A percentile compares a stretch with the other conserved stretches of the same genome.
These are phyloP conservation scores for Arctium minus DNA, from an alignment of 129 eudicot species.

Conservation along the genomic window DNA sequence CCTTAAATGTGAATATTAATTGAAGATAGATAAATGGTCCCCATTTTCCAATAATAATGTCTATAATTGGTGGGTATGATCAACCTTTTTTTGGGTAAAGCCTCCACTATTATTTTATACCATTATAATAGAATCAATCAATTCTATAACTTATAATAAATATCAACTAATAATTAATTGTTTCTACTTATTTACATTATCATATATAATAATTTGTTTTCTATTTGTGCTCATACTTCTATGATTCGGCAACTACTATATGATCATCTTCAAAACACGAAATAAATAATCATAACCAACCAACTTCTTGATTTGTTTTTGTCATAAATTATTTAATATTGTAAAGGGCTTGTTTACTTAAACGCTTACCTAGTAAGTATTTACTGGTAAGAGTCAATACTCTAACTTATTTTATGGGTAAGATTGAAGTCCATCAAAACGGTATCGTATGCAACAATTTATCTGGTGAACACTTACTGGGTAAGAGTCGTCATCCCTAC, in stretches of 20 bases:
- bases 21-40: neutral
- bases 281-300: neutral
- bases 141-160: too few species aligned
- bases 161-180: neutral
- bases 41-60: neutral
- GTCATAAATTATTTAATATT: too few species aligned
- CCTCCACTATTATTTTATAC: neutral
- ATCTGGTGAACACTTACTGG: too few species aligned
- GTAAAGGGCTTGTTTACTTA: too few species aligned
- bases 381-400: too few species aligned
- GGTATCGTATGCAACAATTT: too few species aligned
- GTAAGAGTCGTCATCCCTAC: too few species aligned
- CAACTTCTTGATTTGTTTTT: neutral
- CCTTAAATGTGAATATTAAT: neutral
- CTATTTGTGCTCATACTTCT: neutral
- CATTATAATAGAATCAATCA: neutral
- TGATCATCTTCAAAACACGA: neutral
- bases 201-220: neutral
- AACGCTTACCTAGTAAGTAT: too few species aligned
- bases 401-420: too few species aligned
- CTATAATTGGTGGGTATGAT: neutral
- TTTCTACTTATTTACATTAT: neutral
- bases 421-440: too few species aligned
- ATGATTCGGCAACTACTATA: neutral
- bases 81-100: neutral